phyloP scores from a whole-genome alignment of 768 basidiomycete genomes.

The Dioszegia hungarica region DNA sequence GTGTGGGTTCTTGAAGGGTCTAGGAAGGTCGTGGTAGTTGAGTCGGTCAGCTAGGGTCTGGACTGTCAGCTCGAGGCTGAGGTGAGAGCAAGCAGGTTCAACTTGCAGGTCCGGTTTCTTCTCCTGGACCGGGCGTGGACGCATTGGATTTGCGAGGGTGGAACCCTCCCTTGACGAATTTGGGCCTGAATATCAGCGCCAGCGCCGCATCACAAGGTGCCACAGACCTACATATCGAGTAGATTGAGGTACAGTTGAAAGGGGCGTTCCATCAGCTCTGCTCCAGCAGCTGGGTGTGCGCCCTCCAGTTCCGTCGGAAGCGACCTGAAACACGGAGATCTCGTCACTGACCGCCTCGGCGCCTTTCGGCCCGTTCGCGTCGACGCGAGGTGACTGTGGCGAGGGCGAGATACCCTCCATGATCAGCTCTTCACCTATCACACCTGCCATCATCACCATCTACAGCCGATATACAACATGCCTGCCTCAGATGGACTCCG shows the following conservation, averaged over 20 bases:
- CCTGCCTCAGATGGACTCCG: slow-evolving; percentile 1
- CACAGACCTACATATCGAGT: not conserved
- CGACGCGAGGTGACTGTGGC: too few species aligned
- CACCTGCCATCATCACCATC: not conserved
- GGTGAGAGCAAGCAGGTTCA: not conserved
- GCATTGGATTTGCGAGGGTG: slow-evolving; percentile 9
- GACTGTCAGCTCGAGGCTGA: not conserved
- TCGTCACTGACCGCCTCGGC: too few species aligned
- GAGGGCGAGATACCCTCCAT: too few species aligned
- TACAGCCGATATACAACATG: not conserved
- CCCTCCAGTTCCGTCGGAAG: too few species aligned
- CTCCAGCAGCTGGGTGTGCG: too few species aligned
- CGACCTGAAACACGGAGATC: not conserved
- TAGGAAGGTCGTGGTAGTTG: slow-evolving; percentile 25
- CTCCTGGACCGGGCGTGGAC: slow-evolving; percentile 4
- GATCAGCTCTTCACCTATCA: too few species aligned
- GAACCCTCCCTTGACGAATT: not conserved
- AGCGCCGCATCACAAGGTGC: not conserved
- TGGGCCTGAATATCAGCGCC: not conserved
- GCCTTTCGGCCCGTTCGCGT: too few species aligned
- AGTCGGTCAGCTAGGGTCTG: slow-evolving; percentile 35
- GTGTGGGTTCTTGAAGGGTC: slow-evolving; percentile 31
- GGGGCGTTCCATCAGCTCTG: too few species aligned
- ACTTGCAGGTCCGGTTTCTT: slow-evolving; percentile 5
- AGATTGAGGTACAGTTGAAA: not conserved